These are phyloP conservation scores for Byssoonygena ceratinophila DNA, from an alignment of 2,329 filamentous ascomycete genomes.

Conservation along the genomic window DNA sequence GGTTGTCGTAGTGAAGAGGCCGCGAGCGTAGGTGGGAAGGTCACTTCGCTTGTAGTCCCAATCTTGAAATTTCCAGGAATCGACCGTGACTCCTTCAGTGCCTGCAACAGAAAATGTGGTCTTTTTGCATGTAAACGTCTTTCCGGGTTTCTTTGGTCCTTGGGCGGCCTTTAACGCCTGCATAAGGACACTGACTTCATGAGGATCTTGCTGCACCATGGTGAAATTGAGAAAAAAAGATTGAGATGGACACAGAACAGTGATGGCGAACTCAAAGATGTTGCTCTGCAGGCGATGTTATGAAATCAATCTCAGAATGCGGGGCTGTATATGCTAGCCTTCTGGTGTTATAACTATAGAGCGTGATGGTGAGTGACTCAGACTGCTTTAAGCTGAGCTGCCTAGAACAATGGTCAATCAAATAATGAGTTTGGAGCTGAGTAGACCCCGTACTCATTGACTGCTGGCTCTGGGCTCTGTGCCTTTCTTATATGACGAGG, in stretches of 20 bases:
- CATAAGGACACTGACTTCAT: slow-evolving; percentile 57
- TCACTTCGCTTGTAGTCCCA: slow-evolving; percentile 87
- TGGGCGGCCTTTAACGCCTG: slow-evolving; percentile 48
- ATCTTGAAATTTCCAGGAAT: slow-evolving; percentile 89
- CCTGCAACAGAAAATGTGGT: slow-evolving; percentile 62
- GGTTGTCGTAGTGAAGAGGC: slow-evolving; percentile 76
- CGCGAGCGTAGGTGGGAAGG: slow-evolving; percentile 84
- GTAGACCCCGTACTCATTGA: no score
- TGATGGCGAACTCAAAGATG: no score
- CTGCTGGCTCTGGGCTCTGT: neutral
- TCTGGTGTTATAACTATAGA: no score
- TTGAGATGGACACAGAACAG: no score
- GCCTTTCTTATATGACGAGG: no score
- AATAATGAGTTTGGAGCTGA: no score
- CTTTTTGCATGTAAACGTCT: slow-evolving; percentile 65
- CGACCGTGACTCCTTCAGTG: slow-evolving; percentile 55
- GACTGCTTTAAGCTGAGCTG: no score
- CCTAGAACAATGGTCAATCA: no score
- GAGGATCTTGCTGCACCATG: slow-evolving; percentile 59
- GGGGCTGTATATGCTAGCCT: neutral
- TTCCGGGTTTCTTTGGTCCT: slow-evolving; percentile 42
- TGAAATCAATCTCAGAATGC: neutral
- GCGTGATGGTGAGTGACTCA: no score
- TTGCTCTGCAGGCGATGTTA: neutral
- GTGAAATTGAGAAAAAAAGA: no score